phyloP scores from a whole-genome alignment of 139 green algal species.

The Chlorella vulgaris region DNA sequence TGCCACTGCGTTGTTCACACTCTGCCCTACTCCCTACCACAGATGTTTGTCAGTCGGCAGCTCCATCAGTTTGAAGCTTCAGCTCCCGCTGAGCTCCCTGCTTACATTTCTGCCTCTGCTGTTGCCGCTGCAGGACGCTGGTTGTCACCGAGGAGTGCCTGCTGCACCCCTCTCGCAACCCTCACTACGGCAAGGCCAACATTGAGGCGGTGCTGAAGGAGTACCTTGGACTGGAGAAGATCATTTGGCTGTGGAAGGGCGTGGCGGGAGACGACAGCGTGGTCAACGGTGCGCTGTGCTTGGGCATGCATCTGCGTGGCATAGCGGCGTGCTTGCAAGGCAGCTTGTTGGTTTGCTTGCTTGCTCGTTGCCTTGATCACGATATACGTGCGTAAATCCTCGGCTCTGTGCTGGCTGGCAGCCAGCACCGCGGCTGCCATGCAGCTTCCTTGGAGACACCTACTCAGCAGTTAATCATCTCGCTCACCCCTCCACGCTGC shows the following conservation, averaged over 20 bases:
- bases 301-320: not conserved
- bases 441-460: no score
- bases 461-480: no score
- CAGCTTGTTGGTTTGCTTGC: no score
- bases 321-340: no score
- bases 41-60: no score
- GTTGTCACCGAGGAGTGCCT: conserved; percentile 79
- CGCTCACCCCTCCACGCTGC: no score
- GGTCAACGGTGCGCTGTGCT: conserved; percentile 52
- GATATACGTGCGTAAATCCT: no score
- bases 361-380: no score
- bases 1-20: no score
- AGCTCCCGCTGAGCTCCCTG: not conserved
- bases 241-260: conserved; percentile 82
- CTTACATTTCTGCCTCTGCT: not conserved
- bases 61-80: not conserved
- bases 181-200: conserved; percentile 55
- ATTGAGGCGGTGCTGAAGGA: conserved; percentile 74
- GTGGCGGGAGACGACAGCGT: conserved; percentile 65
- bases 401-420: no score
- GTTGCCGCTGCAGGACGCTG: conserved; percentile 47
- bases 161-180: conserved; percentile 77
- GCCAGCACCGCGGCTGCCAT: no score
- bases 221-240: conserved; percentile 71
- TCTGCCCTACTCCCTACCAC: no score